Base-by-base conservation (phyloP, 192 early-diverging fungal genomes). In the Dimargaris cristalligena region DNA sequence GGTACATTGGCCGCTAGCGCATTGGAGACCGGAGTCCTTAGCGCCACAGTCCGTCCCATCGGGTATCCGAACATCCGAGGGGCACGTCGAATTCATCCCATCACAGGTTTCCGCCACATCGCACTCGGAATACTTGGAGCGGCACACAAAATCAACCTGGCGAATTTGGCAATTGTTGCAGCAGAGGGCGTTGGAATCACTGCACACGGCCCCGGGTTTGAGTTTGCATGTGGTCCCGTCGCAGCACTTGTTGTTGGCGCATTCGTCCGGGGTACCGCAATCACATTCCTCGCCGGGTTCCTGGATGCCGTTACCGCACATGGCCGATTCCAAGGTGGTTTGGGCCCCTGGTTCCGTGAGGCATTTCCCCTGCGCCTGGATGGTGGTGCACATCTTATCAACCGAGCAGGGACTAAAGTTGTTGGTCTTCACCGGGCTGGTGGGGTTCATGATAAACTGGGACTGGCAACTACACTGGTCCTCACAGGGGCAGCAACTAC, bases 251-350 rank as follows among this genome's bases (percentile, higher is more conserved):
- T 89, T 85, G 34, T 71, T 76, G n/a, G 69, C 71, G 62, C 88
- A 90, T 56, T 80, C 77, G 44, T 78, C 78, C 9, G 74, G 65
- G 1, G 77, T 72, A 6, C 86, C 89, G 65, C 89, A 90, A 63
- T 97, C 94, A 67, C 94, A 97, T 52, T 97, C 81, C 71, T 97
- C 94, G 61, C 81, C 82, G 2, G 66, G 50, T 67, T 97, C 94
- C 63, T 80, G 80, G 58, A 97, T 80, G 0, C 91, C 94, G 68
- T 97, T 97, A 29, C 94, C 94, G 64, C 94, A 97, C 71, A 97
- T 93, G 31, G 83, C 76, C 11, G 59, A 32, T 34, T 69, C 75
- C 30, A 80, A 67, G 30, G 65, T 67, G 44, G 29, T 55, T 29
- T 66, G 65, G 20, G 56, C 50, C 28, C 72, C 72, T 0, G 75